phyloP scores from a whole-genome alignment of 768 basidiomycete species.

The Termitomyces sp. region DNA sequence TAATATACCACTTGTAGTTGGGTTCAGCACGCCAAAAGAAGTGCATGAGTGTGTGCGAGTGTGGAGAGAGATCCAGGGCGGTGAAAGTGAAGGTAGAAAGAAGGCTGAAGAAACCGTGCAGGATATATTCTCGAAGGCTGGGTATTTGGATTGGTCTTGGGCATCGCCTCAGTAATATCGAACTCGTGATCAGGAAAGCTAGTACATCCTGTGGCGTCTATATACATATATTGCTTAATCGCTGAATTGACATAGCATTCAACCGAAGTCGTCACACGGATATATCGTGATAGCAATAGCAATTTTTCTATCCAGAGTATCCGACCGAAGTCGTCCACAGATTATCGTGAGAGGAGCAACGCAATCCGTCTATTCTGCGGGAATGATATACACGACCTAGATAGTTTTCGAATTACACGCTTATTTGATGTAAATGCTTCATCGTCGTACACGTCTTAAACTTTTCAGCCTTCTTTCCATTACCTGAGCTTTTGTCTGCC shows the following conservation, averaged over 20 bases:
- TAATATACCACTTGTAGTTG: slow-evolving; percentile 62
- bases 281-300: not conserved
- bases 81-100: slow-evolving; percentile 28
- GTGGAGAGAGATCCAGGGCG: slow-evolving; percentile 57
- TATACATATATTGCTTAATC: not conserved
- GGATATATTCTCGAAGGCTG: slow-evolving; percentile 41
- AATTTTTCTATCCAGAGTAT: too few relatives aligned
- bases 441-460: too few relatives aligned
- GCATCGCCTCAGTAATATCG: slow-evolving; percentile 40
- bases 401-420: too few relatives aligned
- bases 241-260: not conserved
- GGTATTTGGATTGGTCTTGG: slow-evolving; percentile 70
- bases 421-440: too few relatives aligned
- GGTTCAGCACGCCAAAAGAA: slow-evolving; percentile 64
- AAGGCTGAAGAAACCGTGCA: slow-evolving; percentile 40
- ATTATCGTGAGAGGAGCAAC: too few relatives aligned
- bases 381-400: too few relatives aligned
- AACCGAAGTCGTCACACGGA: not conserved
- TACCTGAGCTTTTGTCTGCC: too few relatives aligned
- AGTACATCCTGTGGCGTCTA: not conserved
- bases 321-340: too few relatives aligned
- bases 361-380: too few relatives aligned
- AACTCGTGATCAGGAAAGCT: not conserved
- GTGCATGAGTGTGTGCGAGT: slow-evolving; percentile 69
- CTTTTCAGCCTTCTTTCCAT: too few relatives aligned